These are phyloP conservation scores for Aspergillus sp. DNA, from an alignment of 2,329 filamentous ascomycete genomes.

Conservation along the genomic window DNA sequence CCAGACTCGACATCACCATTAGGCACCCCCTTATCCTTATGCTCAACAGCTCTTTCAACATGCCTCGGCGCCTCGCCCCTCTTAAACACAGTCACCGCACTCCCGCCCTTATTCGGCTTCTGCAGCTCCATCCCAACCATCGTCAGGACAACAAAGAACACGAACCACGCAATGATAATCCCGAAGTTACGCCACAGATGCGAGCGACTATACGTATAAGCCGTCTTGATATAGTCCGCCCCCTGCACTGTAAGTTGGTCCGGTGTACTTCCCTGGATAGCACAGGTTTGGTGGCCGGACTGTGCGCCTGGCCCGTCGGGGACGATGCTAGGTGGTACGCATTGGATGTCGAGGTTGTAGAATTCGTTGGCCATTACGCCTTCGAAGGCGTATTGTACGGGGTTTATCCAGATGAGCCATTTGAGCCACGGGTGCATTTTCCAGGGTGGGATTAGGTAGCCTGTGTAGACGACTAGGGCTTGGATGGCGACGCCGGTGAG, in stretches of 20 bases:
- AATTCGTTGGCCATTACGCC: slow-evolving; percentile 71
- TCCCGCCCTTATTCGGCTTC: slow-evolving; percentile 77
- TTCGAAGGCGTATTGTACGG: slow-evolving; percentile 69
- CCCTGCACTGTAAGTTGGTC: slow-evolving; percentile 56
- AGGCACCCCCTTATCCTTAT: slow-evolving; percentile 32
- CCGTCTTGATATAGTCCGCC: slow-evolving; percentile 54
- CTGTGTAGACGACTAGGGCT: slow-evolving; percentile 61
- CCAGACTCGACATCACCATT: slow-evolving; percentile 52
- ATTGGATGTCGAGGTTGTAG: slow-evolving; percentile 56
- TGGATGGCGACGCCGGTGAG: slow-evolving; percentile 52
- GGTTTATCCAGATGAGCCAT: slow-evolving; percentile 67
- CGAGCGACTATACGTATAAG: slow-evolving; percentile 55
- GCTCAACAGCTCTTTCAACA: slow-evolving; percentile 58
- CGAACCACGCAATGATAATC: slow-evolving; percentile 73
- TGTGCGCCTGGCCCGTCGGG: slow-evolving; percentile 51
- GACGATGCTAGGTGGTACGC: slow-evolving; percentile 56
- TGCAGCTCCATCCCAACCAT: slow-evolving; percentile 76
- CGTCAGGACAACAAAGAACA: slow-evolving; percentile 73
- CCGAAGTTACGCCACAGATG: slow-evolving; percentile 74
- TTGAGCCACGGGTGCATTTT: slow-evolving; percentile 64
- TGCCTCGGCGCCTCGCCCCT: slow-evolving; percentile 61
- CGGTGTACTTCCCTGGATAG: slow-evolving; percentile 57
- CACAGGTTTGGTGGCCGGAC: slow-evolving; percentile 58
- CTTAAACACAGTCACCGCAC: slow-evolving; percentile 73
- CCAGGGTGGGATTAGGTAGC: slow-evolving; percentile 62